These are phyloP conservation scores for Podochytrium sp. DNA, from an alignment of 192 early-diverging fungal genomes.

Conservation along the genomic window DNA sequence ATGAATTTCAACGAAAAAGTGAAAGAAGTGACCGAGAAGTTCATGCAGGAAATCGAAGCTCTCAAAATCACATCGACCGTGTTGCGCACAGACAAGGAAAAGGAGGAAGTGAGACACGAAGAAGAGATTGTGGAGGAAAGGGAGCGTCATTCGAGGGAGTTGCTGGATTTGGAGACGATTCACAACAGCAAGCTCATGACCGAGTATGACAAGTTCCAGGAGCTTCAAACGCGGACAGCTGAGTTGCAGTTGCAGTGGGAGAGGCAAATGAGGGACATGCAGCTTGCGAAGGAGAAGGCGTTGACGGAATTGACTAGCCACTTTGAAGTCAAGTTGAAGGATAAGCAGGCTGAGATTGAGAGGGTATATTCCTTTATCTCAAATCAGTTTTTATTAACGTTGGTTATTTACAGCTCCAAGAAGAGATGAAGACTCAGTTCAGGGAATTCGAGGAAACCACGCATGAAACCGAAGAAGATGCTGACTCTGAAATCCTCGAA, in stretches of 20 bases:
- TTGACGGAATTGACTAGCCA: slow-evolving; percentile 55
- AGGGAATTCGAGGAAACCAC: slow-evolving; percentile 61
- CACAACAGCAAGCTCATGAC: slow-evolving; percentile 63
- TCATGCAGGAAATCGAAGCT: slow-evolving; percentile 67
- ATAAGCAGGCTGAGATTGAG: slow-evolving; percentile 63
- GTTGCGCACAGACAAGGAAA: slow-evolving; percentile 64
- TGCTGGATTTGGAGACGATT: slow-evolving; percentile 56
- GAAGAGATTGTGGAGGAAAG: slow-evolving; percentile 65
- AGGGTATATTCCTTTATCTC: slow-evolving; percentile 17
- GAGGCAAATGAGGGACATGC: slow-evolving; percentile 58
- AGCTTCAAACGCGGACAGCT: slow-evolving; percentile 52
- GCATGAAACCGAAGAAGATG: slow-evolving; percentile 64
- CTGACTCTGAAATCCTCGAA: slow-evolving; percentile 61
- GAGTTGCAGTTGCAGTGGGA: slow-evolving; percentile 62
- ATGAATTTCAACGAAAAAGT: slow-evolving; percentile 75
- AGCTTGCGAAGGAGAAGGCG: slow-evolving; percentile 50
- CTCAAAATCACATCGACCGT: slow-evolving; percentile 63
- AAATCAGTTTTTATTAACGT: neutral
- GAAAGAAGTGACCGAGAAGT: slow-evolving; percentile 68
- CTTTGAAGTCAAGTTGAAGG: slow-evolving; percentile 56
- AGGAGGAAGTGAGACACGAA: slow-evolving; percentile 63
- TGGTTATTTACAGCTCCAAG: slow-evolving; percentile 49
- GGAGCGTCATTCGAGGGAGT: slow-evolving; percentile 55
- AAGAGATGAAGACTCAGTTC: slow-evolving; percentile 54
- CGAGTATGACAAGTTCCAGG: slow-evolving; percentile 67